Conservation (phyloP, 257 asterid genomes). For the Verbascum thapsus region DNA sequence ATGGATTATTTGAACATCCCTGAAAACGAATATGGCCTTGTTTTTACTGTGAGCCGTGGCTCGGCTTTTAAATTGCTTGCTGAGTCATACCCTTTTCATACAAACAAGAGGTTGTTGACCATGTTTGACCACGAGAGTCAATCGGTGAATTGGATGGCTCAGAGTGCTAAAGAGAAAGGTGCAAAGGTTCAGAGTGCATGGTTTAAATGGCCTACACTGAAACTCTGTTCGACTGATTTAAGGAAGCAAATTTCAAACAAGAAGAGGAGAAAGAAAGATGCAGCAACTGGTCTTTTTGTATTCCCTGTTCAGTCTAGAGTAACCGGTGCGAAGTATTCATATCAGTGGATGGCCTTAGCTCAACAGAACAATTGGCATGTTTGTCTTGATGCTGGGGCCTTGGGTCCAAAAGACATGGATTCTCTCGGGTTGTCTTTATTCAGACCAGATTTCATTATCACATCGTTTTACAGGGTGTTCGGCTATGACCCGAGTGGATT, state of each 20-base stretch:
- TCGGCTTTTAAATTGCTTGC: conserved; percentile 88
- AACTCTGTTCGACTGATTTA: conserved; percentile 85
- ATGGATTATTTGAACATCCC: conserved; percentile 97
- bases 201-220: conserved; percentile 95
- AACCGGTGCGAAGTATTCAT: conserved; percentile 90
- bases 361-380: conserved; percentile 98
- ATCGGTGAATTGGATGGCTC: conserved; percentile 93
- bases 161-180: conserved; percentile 85
- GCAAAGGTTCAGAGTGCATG: conserved; percentile 90
- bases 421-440: conserved; percentile 86
- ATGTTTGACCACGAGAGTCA: conserved; percentile 98
- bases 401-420: conserved; percentile 97
- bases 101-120: conserved; percentile 80
- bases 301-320: conserved; percentile 97
- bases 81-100: conserved; percentile 90
- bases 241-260: conserved; percentile 77
- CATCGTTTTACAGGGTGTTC: conserved; percentile 85
- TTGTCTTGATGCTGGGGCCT: conserved; percentile 86
- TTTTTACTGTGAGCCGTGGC: conserved; percentile 92
- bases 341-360: conserved; percentile 97
- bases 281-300: conserved; percentile 81
- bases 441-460: conserved; percentile 88
- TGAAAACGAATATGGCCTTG: conserved; percentile 90
- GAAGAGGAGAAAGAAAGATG: conserved; percentile 81
- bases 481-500: conserved; percentile 94